A percentile compares a stretch with the other conserved stretches of the same genome.
Evolutionary conservation across 306 rosid species (phyloP).

Genomic region (Prunus fruticosa): DNA sequence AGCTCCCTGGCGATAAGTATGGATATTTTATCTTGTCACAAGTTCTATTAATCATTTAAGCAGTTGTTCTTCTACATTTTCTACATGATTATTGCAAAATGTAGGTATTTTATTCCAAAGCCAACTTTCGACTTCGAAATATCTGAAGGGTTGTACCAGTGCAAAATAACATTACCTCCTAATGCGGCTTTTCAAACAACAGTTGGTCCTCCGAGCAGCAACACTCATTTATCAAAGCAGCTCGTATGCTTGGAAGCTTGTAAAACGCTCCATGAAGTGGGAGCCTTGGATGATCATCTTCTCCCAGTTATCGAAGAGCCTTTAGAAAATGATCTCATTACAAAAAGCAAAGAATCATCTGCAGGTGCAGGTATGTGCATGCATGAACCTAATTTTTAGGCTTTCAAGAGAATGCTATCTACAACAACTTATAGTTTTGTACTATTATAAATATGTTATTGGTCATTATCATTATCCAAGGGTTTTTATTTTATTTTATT

Average conservation of each 20-base stretch:
- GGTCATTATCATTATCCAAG: too few species aligned
- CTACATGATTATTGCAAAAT: conserved; percentile 22
- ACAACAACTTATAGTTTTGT: too few species aligned
- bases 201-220: conserved; percentile 59
- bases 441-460: too few species aligned
- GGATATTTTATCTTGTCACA: conserved; percentile 24
- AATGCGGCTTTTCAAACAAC: conserved; percentile 67
- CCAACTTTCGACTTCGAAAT: conserved; percentile 43
- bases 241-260: conserved; percentile 93
- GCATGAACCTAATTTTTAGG: not conserved
- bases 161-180: conserved; percentile 62
- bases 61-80: not conserved
- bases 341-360: conserved; percentile 44
- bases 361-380: conserved; percentile 64
- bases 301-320: conserved; percentile 54
- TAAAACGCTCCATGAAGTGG: conserved; percentile 74
- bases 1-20: conserved; percentile 70
- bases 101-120: conserved; percentile 59
- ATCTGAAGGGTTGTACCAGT: conserved; percentile 46
- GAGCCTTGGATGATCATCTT: conserved; percentile 78
- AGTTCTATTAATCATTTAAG: not conserved
- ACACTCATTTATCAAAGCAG: conserved; percentile 55
- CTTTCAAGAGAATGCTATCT: not conserved
- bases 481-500: not conserved
- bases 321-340: conserved; percentile 31